Evolutionary conservation across 352 stramenopile species (phyloP).

Genomic region (Discostella stelligera): DNA sequence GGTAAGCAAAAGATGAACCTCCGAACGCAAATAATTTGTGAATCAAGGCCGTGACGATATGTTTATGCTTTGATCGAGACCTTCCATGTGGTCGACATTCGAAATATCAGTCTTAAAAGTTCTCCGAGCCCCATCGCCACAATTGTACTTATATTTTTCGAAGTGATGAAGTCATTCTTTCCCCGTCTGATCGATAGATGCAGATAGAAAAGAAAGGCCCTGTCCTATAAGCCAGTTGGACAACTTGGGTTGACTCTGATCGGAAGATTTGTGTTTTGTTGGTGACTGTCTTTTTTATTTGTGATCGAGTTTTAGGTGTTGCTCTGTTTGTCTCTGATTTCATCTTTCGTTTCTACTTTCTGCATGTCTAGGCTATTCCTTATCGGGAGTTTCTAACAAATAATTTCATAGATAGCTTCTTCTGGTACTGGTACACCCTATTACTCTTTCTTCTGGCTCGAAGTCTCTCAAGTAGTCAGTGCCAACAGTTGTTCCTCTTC

Average conservation of each 20-base stretch:
- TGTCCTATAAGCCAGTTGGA: slow-evolving; percentile 61
- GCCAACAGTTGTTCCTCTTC: too few relatives aligned
- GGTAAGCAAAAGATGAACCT: background rate
- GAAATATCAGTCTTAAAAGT: slow-evolving; percentile 47
- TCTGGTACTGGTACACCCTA: too few relatives aligned
- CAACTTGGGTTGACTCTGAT: slow-evolving; percentile 59
- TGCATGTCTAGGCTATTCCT: background rate
- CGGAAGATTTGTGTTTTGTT: slow-evolving; percentile 10
- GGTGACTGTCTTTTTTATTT: background rate
- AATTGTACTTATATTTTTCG: slow-evolving; percentile 9
- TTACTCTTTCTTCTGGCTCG: too few relatives aligned
- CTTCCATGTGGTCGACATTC: slow-evolving; percentile 37
- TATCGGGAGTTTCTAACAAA: too few relatives aligned
- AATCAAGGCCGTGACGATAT: slow-evolving; percentile 16
- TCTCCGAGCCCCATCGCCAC: slow-evolving; percentile 29
- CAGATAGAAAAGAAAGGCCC: slow-evolving; percentile 48
- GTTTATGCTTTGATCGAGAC: slow-evolving; percentile 37
- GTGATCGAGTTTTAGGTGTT: background rate
- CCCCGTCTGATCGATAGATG: slow-evolving; percentile 56
- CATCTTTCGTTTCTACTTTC: background rate
- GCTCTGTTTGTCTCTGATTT: background rate
- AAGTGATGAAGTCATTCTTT: slow-evolving; percentile 59
- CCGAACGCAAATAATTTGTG: background rate
- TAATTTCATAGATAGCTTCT: too few relatives aligned
- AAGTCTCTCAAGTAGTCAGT: too few relatives aligned